These are phyloP conservation scores for Calendula officinalis DNA, from an alignment of 129 eudicot species.

Conservation along the genomic window DNA sequence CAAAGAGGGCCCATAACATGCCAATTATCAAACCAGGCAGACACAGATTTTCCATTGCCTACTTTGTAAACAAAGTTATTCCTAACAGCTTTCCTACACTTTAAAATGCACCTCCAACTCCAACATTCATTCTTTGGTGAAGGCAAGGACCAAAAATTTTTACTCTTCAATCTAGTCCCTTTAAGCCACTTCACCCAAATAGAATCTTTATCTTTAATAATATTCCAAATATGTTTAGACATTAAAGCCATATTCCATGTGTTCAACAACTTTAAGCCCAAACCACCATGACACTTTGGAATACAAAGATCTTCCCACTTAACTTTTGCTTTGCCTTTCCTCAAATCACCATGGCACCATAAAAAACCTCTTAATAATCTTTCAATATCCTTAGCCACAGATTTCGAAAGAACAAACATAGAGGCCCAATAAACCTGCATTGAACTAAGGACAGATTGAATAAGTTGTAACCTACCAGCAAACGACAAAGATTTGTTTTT, in stretches of 20 bases:
- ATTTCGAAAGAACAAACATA: neutral
- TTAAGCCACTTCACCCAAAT: neutral
- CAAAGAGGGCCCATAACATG: neutral
- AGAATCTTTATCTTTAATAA: neutral
- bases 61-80: too few species aligned
- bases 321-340: neutral
- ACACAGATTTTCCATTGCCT: neutral
- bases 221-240: neutral
- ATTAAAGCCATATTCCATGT: neutral
- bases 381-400: neutral
- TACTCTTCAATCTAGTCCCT: neutral
- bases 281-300: neutral
- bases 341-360: neutral
- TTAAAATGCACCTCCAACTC: neutral
- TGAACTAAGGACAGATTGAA: neutral
- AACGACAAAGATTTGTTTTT: neutral
- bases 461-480: neutral
- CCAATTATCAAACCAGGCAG: neutral
- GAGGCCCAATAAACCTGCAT: neutral
- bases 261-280: neutral
- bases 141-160: neutral
- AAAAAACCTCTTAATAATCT: neutral
- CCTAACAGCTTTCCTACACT: neutral
- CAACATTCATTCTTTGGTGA: neutral
- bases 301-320: neutral